Conservation (phyloP, 2,329 filamentous ascomycete species). For the Leptographium galeiforme region DNA sequence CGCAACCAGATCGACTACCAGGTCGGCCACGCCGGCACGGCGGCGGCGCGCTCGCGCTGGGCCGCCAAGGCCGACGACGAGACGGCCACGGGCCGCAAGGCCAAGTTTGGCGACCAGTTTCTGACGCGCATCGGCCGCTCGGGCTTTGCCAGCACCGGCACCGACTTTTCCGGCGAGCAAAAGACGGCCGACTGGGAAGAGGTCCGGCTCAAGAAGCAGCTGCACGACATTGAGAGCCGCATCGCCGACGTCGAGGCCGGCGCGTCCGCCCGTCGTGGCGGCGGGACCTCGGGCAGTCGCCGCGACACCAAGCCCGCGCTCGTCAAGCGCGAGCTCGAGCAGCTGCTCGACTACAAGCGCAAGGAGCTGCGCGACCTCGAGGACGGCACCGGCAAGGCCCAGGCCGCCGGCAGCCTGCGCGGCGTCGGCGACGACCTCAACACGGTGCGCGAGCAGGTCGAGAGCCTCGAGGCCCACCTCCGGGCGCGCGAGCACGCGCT, state of each 20-base stretch:
- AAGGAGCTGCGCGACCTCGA: slow-evolving; percentile 64
- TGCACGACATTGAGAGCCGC: slow-evolving; percentile 79
- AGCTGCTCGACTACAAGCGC: slow-evolving; percentile 89
- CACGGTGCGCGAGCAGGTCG: slow-evolving; percentile 86
- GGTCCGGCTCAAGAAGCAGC: slow-evolving; percentile 83
- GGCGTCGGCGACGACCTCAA: slow-evolving; percentile 74
- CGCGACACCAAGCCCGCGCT: slow-evolving; percentile 75
- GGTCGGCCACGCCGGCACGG: slow-evolving; percentile 56
- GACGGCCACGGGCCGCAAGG: slow-evolving; percentile 77
- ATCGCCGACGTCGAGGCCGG: slow-evolving; percentile 69
- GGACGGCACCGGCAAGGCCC: slow-evolving; percentile 53
- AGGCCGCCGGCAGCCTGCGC: slow-evolving; percentile 59
- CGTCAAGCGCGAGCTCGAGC: slow-evolving; percentile 87
- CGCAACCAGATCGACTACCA: slow-evolving; percentile 96
- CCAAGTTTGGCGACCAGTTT: slow-evolving; percentile 96
- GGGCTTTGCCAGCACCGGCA: slow-evolving; percentile 69
- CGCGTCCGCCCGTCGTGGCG: slow-evolving; percentile 37
- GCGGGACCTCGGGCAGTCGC: slow-evolving; percentile 34
- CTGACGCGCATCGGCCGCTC: slow-evolving; percentile 78
- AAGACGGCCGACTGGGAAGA: slow-evolving; percentile 97
- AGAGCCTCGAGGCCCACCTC: slow-evolving; percentile 75
- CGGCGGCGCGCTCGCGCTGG: slow-evolving; percentile 54
- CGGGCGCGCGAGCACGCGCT: slow-evolving; percentile 61
- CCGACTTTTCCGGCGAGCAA: slow-evolving; percentile 67
- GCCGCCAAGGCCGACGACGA: slow-evolving; percentile 64